Evolutionary conservation across 163 green algal genomes (phyloP).

Genomic region (Dunaliella salina): DNA sequence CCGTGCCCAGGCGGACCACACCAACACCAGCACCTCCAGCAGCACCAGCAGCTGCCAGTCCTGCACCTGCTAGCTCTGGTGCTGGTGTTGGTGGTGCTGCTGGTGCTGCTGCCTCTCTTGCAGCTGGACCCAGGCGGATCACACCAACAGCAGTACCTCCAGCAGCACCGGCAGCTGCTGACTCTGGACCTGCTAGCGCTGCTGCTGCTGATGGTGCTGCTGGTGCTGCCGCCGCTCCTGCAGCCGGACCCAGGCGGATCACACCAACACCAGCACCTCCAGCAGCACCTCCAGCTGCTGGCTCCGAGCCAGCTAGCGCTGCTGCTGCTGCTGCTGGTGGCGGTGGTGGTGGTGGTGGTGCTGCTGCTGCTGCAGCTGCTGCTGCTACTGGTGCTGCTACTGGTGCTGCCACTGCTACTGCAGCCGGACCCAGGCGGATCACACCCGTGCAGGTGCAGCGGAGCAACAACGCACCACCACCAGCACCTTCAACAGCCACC

Average conservation of each 20-base stretch:
- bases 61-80: not conserved
- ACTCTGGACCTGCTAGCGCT: not conserved
- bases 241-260: too few relatives aligned
- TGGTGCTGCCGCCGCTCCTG: not conserved
- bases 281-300: not conserved
- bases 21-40: not conserved
- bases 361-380: not conserved
- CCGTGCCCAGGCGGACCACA: too few relatives aligned
- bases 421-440: not conserved
- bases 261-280: not conserved
- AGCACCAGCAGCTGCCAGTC: not conserved
- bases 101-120: not conserved
- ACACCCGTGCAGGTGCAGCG: not conserved
- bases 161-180: not conserved
- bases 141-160: not conserved
- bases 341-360: not conserved
- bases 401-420: not conserved
- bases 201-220: too few relatives aligned
- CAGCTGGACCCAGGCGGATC: not conserved
- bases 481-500: not conserved
- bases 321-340: too few relatives aligned
- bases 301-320: not conserved
- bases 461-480: not conserved
- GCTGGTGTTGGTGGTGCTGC: too few relatives aligned
- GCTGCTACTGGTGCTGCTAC: not conserved